Percentiles rank a stretch among this genome's conserved stretches.
phyloP scores from a whole-genome alignment of 108 stramenopile genomes.

The Licmophora abbreviata region DNA sequence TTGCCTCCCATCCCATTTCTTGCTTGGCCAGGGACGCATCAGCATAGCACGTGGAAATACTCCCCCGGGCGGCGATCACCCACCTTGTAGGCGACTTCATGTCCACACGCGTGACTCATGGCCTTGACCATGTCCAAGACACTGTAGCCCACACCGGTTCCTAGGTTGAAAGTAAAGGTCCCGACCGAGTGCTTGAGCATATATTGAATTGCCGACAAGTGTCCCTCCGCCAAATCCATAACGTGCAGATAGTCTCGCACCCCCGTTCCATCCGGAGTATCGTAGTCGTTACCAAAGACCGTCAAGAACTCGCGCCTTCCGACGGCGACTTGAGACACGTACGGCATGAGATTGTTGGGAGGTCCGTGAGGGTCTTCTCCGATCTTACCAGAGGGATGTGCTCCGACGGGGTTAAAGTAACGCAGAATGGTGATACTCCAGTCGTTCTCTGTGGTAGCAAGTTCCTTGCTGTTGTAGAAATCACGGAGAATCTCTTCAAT shows the following conservation, averaged over 20 bases:
- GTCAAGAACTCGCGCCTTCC: conserved; percentile 89
- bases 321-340: conserved; percentile 94
- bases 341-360: conserved; percentile 99
- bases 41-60: conserved; percentile 93
- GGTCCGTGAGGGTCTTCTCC: conserved; percentile 97
- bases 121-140: conserved; percentile 95
- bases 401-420: conserved; percentile 99
- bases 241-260: conserved; percentile 99
- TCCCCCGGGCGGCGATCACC: conserved; percentile 91
- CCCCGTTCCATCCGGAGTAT: conserved; percentile 95
- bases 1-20: conserved; percentile 96
- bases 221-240: conserved; percentile 94
- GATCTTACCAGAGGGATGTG: conserved; percentile 93
- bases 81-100: conserved; percentile 82
- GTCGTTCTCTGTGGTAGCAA: conserved; percentile 21
- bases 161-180: conserved; percentile 88
- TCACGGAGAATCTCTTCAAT: conserved; percentile 96
- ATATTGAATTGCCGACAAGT: conserved; percentile 87
- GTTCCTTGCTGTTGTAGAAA: conserved; percentile 60
- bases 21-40: conserved; percentile 83
- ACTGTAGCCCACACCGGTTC: conserved; percentile 89
- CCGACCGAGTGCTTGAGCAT: conserved; percentile 30
- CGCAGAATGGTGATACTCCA: conserved; percentile 87
- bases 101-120: conserved; percentile 89
- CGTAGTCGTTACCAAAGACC: conserved; percentile 96